phyloP scores from a whole-genome alignment of 192 early-diverging fungal genomes.

The Umbelopsis isabellina region DNA sequence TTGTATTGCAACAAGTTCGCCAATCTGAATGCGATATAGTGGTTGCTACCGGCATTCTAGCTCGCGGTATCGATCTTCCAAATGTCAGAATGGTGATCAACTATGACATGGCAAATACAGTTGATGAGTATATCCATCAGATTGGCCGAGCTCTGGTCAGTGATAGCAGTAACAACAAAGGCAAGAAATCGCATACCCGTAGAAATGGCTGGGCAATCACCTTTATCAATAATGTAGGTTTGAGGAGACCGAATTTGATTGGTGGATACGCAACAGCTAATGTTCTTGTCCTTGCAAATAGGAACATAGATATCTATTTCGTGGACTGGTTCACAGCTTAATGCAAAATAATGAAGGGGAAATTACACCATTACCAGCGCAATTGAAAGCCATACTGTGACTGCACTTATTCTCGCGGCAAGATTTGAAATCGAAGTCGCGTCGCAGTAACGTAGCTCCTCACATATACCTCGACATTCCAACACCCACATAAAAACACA shows the following conservation, averaged over 20 bases:
- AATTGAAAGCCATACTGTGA: conserved; percentile 32
- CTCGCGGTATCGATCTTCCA: conserved; percentile 54
- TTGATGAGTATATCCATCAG: conserved; percentile 63
- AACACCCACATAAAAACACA: background rate
- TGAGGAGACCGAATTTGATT: background rate
- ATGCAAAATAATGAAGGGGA: conserved; percentile 36
- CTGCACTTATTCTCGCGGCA: background rate
- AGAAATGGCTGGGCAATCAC: conserved; percentile 57
- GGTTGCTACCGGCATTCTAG: conserved; percentile 56
- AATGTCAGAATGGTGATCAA: conserved; percentile 56
- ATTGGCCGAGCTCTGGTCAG: conserved; percentile 48
- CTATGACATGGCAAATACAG: conserved; percentile 60
- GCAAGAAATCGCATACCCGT: conserved; percentile 17
- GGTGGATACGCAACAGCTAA: background rate
- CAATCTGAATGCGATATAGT: conserved; percentile 42
- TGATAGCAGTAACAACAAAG: conserved; percentile 16
- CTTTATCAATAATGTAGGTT: conserved; percentile 54
- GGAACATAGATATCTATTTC: conserved; percentile 50
- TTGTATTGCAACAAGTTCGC: conserved; percentile 36
- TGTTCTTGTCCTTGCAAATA: background rate
- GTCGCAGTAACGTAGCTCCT: too few species aligned
- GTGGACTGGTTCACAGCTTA: conserved; percentile 50
- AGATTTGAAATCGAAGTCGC: too few species aligned
- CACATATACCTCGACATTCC: too few species aligned
- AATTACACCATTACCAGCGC: conserved; percentile 55